Conservation (phyloP, 2,329 filamentous ascomycete species). For the Cladosporium oxysporum region DNA sequence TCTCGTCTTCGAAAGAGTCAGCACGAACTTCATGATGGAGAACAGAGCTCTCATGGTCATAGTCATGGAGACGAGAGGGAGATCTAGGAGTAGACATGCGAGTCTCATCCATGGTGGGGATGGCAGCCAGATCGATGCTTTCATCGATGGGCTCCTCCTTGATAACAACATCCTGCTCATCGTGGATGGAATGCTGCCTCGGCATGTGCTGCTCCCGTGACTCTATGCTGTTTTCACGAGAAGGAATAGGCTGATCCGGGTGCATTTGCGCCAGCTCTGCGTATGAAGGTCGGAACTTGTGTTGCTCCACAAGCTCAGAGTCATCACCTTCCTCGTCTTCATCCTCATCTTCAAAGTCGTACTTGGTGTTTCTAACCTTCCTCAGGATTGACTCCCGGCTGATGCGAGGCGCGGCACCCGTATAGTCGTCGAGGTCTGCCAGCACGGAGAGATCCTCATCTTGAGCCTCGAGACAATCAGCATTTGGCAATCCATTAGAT, state of each 20-base stretch:
- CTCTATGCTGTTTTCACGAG: constrained; percentile 65
- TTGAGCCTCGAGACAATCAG: constrained; percentile 25
- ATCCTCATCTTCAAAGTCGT: constrained; percentile 48
- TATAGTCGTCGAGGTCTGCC: constrained; percentile 36
- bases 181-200: constrained; percentile 57
- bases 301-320: constrained; percentile 53
- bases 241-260: constrained; percentile 87
- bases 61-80: constrained; percentile 48
- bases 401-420: constrained; percentile 66
- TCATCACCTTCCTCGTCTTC: constrained; percentile 53
- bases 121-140: constrained; percentile 65
- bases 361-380: constrained; percentile 70
- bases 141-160: constrained; percentile 63
- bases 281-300: constrained; percentile 36
- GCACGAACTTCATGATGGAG: constrained; percentile 54
- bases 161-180: constrained; percentile 65
- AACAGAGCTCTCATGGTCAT: constrained; percentile 52
- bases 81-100: constrained; percentile 58
- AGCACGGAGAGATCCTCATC: constrained; percentile 39
- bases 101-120: constrained; percentile 46
- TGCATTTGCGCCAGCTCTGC: constrained; percentile 63
- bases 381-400: constrained; percentile 92
- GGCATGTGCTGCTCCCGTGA: constrained; percentile 32
- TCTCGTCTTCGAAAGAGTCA: constrained; percentile 48
- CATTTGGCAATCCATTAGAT: constrained; percentile 29